phyloP scores from a whole-genome alignment of 768 basidiomycete genomes.

The Lactarius indigo region DNA sequence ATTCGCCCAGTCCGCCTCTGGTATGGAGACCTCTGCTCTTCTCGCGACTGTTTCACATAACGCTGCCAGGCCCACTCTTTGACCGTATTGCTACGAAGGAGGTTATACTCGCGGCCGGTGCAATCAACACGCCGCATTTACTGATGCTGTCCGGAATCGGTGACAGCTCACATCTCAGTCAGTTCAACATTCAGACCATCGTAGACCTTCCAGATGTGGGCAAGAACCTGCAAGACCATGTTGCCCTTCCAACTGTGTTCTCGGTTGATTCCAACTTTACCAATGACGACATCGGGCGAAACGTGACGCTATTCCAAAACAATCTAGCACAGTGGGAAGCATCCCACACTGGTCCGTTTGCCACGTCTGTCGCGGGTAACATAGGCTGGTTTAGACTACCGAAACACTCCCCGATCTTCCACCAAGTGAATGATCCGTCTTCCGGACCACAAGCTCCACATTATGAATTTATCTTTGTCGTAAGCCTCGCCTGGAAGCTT shows the following conservation, averaged over 20 bases:
- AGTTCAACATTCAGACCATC: conserved; percentile 26
- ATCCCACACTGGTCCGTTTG: conserved; percentile 14
- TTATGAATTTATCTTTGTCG: conserved; percentile 16
- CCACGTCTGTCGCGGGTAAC: background rate
- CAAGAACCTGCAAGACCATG: conserved; percentile 32
- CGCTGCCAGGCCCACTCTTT: conserved; percentile 7
- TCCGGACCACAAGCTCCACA: conserved; percentile 23
- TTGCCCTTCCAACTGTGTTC: background rate
- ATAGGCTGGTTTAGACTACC: conserved; percentile 16
- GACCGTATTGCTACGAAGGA: conserved; percentile 18
- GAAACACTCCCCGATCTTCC: conserved; percentile 9
- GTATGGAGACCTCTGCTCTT: background rate
- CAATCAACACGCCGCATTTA: conserved; percentile 25
- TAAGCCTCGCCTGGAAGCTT: background rate
- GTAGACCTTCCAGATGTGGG: conserved; percentile 31
- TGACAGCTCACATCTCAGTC: conserved; percentile 21
- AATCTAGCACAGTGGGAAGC: conserved; percentile 13
- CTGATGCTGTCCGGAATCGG: conserved; percentile 34
- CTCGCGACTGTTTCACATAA: background rate
- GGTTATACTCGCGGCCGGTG: conserved; percentile 20
- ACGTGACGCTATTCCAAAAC: conserved; percentile 9
- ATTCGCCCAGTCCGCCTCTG: background rate
- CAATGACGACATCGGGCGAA: conserved; percentile 10
- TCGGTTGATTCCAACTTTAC: conserved; percentile 4
- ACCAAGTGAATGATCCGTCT: conserved; percentile 16